Conservation (phyloP, 345 rosid genomes). For the Dipteronia dyeriana region DNA sequence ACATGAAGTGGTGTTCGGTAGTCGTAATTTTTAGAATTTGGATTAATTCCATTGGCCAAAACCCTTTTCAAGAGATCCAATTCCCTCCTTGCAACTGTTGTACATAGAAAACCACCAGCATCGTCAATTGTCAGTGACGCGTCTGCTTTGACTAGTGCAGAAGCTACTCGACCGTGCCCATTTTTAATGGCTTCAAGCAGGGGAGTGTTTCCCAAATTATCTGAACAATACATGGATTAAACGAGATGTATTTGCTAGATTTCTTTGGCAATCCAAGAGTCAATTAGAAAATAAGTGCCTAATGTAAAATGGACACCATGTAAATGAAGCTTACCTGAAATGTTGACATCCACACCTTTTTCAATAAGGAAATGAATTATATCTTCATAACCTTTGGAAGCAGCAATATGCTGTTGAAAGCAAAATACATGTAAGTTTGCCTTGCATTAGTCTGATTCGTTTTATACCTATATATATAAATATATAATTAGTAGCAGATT, state of each 20-base stretch:
- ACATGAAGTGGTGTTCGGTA: slow-evolving; percentile 74
- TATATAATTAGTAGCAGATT: not conserved
- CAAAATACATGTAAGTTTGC: not conserved
- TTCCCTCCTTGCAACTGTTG: slow-evolving; percentile 56
- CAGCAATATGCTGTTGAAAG: slow-evolving; percentile 69
- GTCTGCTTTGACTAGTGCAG: slow-evolving; percentile 58
- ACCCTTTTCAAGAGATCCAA: slow-evolving; percentile 56
- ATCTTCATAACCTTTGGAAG: slow-evolving; percentile 72
- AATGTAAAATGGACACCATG: not conserved
- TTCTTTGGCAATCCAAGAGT: not conserved
- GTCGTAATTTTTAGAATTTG: slow-evolving; percentile 74
- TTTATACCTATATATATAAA: not conserved
- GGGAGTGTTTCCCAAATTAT: slow-evolving; percentile 73
- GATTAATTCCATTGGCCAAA: slow-evolving; percentile 60
- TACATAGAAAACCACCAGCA: slow-evolving; percentile 69
- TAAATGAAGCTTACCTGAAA: slow-evolving; percentile 35
- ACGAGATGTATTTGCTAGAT: not conserved
- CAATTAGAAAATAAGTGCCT: not conserved
- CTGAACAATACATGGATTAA: slow-evolving; percentile 29
- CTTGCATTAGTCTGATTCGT: not conserved
- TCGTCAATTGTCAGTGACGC: slow-evolving; percentile 58
- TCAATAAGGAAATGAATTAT: slow-evolving; percentile 62
- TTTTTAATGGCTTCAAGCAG: slow-evolving; percentile 77
- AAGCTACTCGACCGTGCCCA: slow-evolving; percentile 63
- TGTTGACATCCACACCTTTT: slow-evolving; percentile 50